Evolutionary conservation across 2,329 filamentous ascomycete species (phyloP), one percentile per base, ranked within the genome.

Genomic region (Rhytidhysteron rufulum): DNA sequence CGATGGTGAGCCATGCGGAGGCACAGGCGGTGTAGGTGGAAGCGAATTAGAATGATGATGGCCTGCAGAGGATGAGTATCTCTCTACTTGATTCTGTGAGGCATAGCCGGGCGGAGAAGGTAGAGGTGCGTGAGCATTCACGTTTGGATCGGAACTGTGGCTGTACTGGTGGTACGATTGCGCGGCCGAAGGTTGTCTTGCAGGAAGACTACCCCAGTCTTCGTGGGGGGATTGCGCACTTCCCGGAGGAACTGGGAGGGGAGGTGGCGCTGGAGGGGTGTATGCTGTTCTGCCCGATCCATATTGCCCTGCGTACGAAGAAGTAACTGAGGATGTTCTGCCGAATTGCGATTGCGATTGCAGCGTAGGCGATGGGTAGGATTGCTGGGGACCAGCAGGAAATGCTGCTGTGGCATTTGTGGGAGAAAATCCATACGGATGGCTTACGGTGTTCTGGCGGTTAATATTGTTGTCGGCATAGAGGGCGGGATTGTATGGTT

Each of bases 1-100:
- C 40, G 73, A 68, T 13, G 74, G 74, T 1, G 70, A 71, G 27
- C 52, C 49, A 44, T 74, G 65, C 19, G 69, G 68, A 2, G 72
- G 68, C 20, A 65, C 66, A 38, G 36, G 36, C n/a, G 75, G 73
- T 27, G 74, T 75, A 1, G 51, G 72, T 53, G 50, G 72, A 43
- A 53, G 72, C 53, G 49, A 68, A 47, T 61, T 67, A 11, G 50
- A 60, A 18, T 21, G 47, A 36, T 52, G 53, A 34, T 55, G 52
- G 43, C 56, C 61, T 15, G 57, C 56, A 20, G 51, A 50, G 20
- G 58, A 60, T 10, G 55, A 48, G 43, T 60, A 63, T 42, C 61
- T 53, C 13, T 59, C 53, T 15, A 53, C 34, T 18, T 54, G 56
- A 16, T 58, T 50, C 33, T 60, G 47, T 22, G 53, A 45, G 32